Conservation (phyloP, 179 eudicot species). For the Beta corolliflora region DNA sequence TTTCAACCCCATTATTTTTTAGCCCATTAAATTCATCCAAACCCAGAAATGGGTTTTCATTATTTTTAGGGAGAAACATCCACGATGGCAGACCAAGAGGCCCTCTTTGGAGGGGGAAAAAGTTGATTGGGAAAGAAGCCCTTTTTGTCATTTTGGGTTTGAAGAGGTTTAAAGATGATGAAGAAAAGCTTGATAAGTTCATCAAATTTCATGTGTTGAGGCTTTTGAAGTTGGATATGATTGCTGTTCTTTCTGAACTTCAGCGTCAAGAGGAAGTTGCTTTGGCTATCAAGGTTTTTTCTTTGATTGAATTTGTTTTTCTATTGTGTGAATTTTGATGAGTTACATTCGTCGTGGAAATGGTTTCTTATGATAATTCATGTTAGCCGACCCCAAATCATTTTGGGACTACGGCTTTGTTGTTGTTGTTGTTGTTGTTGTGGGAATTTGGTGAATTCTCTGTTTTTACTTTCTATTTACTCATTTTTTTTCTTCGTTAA, state of each 20-base stretch:
- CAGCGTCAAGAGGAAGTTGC: slow-evolving; percentile 75
- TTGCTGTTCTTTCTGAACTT: slow-evolving; percentile 80
- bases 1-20: slow-evolving; percentile 11
- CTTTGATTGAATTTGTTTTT: not conserved
- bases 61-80: slow-evolving; percentile 25
- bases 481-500: no score
- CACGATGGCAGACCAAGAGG: slow-evolving; percentile 97
- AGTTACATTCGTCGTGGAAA: no score
- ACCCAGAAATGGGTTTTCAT: slow-evolving; percentile 18
- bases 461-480: no score
- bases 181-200: slow-evolving; percentile 60
- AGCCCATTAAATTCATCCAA: slow-evolving; percentile 16
- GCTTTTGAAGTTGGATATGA: slow-evolving; percentile 79
- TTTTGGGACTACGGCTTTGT: no score
- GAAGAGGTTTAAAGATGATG: slow-evolving; percentile 72
- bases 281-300: slow-evolving; percentile 72
- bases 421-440: no score
- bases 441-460: no score
- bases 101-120: slow-evolving; percentile 86
- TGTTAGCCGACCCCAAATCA: no score
- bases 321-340: not conserved
- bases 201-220: slow-evolving; percentile 63
- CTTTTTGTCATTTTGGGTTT: slow-evolving; percentile 64
- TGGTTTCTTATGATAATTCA: no score
- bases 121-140: slow-evolving; percentile 88